Evolutionary conservation across 2,329 filamentous ascomycete species (phyloP), one percentile per base, ranked within the genome.

Genomic region (Hypoxylon rubiginosum): DNA sequence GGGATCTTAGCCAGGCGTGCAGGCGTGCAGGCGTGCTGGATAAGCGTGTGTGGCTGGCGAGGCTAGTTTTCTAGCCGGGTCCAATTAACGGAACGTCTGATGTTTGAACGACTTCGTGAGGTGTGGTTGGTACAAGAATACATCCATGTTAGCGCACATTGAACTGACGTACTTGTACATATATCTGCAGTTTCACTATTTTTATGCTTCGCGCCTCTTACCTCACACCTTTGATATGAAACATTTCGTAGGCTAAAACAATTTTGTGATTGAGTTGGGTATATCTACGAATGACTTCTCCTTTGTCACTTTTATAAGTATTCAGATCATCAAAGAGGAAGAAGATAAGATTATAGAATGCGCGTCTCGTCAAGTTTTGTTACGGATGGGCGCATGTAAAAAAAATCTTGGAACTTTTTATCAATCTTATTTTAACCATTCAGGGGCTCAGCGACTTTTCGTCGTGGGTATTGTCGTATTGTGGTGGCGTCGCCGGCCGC

Each of bases 401-500:
- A 11, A 17, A 43, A 50, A 26, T 17, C 46, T 56, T 30, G 36
- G 24, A 41, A 53, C 36, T 28, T 30, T 24, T 52, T 24, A 58
- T 56, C 57, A 53, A 64, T 63, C 45, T 64, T 55, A 66, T 59
- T 59, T 63, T 57, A 51, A 52, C 28, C 41, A 36, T 60, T 59
- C 64, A 66, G 55, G 64, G 64, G 59, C 64, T 62, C 50, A 26
- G 30, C 26, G 8, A 41, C 21, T 32, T 56, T 34, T 49, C 53
- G 46, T 68, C 46, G 66, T 68, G 55, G 59, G 59, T 46, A 26
- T 32, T 36, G 13, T 50, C 15, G 28, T 56, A 32, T 52, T 45
- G 45, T 68, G 39, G 66, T 66, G 66, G 66, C 66, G 51, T 24
- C 45, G 50, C 58, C 32, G 49, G 43, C 66, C 66, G 58, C 62